These are phyloP conservation scores for Hyaloperonospora arabidopsidis DNA, from an alignment of 352 stramenopile genomes.

Conservation along the genomic window DNA sequence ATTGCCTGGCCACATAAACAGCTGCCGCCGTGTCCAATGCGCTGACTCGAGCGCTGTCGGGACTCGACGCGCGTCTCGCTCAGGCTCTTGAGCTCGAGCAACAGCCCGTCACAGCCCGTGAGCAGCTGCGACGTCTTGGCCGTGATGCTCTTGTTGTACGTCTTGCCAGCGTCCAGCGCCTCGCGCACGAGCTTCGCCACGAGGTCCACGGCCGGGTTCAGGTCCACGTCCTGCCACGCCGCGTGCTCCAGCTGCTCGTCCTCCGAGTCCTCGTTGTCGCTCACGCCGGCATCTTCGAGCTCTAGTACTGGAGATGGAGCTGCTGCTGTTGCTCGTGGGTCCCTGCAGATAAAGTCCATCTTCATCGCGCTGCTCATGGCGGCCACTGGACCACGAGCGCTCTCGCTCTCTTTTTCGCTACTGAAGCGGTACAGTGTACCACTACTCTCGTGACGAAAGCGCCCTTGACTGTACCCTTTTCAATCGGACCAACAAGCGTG, in stretches of 20 bases:
- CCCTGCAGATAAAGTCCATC: slow-evolving; percentile 77
- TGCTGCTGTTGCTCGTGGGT: no score
- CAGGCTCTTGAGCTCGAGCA: slow-evolving; percentile 72
- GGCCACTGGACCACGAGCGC: neutral
- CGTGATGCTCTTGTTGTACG: slow-evolving; percentile 81
- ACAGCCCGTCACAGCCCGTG: slow-evolving; percentile 60
- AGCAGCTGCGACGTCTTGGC: slow-evolving; percentile 75
- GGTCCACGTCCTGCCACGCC: slow-evolving; percentile 71
- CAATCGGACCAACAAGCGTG: neutral
- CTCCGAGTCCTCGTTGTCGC: slow-evolving; percentile 78
- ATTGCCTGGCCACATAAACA: slow-evolving; percentile 57
- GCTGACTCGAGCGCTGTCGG: slow-evolving; percentile 36
- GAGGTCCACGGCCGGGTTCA: slow-evolving; percentile 76
- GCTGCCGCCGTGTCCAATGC: slow-evolving; percentile 21
- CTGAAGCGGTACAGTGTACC: slow-evolving; percentile 2
- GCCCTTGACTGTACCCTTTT: neutral
- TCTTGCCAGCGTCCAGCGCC: slow-evolving; percentile 68
- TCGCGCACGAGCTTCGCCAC: slow-evolving; percentile 54
- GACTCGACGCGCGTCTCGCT: slow-evolving; percentile 45
- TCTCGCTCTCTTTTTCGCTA: neutral
- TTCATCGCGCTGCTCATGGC: slow-evolving; percentile 73
- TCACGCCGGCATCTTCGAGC: slow-evolving; percentile 41
- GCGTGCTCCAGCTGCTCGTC: slow-evolving; percentile 72
- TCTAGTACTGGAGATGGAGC: slow-evolving; percentile 7
- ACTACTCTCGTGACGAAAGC: neutral